phyloP scores from a whole-genome alignment of 306 rosid species.

The Cucumis melo region DNA sequence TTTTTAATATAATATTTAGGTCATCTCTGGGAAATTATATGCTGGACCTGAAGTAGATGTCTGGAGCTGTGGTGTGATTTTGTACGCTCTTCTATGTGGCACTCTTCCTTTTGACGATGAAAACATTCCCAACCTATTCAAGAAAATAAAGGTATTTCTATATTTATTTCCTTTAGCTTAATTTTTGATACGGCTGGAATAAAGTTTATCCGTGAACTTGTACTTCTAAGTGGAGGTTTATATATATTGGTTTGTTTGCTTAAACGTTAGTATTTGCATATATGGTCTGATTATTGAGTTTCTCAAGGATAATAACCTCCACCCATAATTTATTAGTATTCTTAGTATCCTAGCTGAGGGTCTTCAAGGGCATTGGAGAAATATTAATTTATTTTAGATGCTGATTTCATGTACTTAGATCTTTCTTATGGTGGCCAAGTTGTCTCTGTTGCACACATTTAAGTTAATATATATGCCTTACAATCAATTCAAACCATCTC shows the following conservation, averaged over 20 bases:
- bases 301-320: background rate
- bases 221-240: background rate
- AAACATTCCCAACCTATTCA: slow-evolving; percentile 80
- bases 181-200: background rate
- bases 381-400: background rate
- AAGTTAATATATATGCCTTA: background rate
- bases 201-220: background rate
- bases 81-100: slow-evolving; percentile 89
- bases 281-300: background rate
- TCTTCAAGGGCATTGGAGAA: background rate
- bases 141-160: slow-evolving; percentile 64
- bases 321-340: background rate
- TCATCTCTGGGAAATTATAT: slow-evolving; percentile 46
- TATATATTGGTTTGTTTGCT: too few species aligned
- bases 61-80: slow-evolving; percentile 79
- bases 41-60: slow-evolving; percentile 60
- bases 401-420: background rate
- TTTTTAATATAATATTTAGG: slow-evolving; percentile 17
- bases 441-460: background rate
- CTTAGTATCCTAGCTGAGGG: background rate
- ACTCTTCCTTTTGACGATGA: slow-evolving; percentile 97
- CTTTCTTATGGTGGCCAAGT: background rate
- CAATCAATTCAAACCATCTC: background rate
- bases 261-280: background rate
- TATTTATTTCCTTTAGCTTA: background rate